These are phyloP conservation scores for Plantago major DNA, from an alignment of 257 asterid genomes.

Conservation along the genomic window DNA sequence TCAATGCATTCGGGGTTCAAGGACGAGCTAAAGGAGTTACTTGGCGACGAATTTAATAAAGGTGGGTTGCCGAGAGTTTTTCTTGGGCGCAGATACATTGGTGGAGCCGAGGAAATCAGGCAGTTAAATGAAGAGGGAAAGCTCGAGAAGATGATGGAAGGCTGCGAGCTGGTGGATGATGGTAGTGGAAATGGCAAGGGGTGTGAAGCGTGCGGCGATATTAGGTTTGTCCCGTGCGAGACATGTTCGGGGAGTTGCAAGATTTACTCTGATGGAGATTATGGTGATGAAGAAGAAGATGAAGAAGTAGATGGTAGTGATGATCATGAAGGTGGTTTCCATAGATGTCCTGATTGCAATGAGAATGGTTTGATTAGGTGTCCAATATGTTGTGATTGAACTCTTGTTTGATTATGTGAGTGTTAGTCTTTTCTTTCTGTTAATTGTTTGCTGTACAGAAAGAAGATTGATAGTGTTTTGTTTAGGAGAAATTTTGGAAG, in stretches of 20 bases:
- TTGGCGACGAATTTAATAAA: slow-evolving; percentile 42
- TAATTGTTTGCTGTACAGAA: slow-evolving; percentile 45
- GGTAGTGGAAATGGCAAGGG: slow-evolving; percentile 25
- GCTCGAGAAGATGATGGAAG: slow-evolving; percentile 61
- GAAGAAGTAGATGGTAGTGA: neutral
- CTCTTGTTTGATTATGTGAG: slow-evolving; percentile 1
- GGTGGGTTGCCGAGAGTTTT: slow-evolving; percentile 69
- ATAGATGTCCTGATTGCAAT: slow-evolving; percentile 78
- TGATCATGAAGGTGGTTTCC: slow-evolving; percentile 61
- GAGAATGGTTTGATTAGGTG: slow-evolving; percentile 80
- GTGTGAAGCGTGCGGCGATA: slow-evolving; percentile 87
- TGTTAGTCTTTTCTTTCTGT: neutral
- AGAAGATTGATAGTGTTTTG: slow-evolving; percentile 23
- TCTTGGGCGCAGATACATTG: slow-evolving; percentile 47
- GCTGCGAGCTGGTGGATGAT: slow-evolving; percentile 48
- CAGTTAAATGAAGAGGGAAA: slow-evolving; percentile 70
- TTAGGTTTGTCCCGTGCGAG: slow-evolving; percentile 85
- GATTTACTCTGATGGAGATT: slow-evolving; percentile 50
- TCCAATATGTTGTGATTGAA: slow-evolving; percentile 64
- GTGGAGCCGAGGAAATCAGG: slow-evolving; percentile 85
- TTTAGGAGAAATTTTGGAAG: slow-evolving; percentile 5
- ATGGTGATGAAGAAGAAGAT: slow-evolving; percentile 23
- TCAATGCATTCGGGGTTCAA: slow-evolving; percentile 94
- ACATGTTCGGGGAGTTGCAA: slow-evolving; percentile 93
- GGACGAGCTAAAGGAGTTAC: slow-evolving; percentile 64